phyloP scores from a whole-genome alignment of 2,329 filamentous ascomycete species.

The Emmonsia crescens region DNA sequence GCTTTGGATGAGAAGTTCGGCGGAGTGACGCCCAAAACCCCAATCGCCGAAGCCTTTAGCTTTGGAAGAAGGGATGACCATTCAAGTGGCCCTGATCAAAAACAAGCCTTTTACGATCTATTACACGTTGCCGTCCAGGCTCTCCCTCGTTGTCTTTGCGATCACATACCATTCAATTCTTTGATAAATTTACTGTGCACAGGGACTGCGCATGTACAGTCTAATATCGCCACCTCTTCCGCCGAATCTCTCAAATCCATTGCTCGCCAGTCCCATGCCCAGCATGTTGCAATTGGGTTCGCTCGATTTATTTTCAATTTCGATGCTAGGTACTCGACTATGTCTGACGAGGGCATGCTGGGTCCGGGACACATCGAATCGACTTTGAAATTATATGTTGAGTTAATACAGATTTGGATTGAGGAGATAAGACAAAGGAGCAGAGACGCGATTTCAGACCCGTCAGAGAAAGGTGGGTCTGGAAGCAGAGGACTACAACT shows the following conservation, averaged over 20 bases:
- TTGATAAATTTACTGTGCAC: conserved; percentile 92
- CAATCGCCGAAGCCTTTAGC: conserved; percentile 86
- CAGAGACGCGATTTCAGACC: conserved; percentile 57
- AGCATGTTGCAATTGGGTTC: conserved; percentile 94
- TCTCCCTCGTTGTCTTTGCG: conserved; percentile 81
- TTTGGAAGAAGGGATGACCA: conserved; percentile 77
- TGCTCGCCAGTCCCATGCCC: conserved; percentile 80
- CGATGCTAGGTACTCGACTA: conserved; percentile 91
- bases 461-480: conserved; percentile 49
- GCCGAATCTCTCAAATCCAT: conserved; percentile 91
- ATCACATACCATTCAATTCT: conserved; percentile 83
- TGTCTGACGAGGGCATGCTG: conserved; percentile 95
- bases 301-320: conserved; percentile 98
- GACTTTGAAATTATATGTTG: conserved; percentile 83
- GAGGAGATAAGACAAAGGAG: conserved; percentile 87
- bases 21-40: conserved; percentile 79
- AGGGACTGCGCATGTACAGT: conserved; percentile 88
- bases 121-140: conserved; percentile 93
- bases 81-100: conserved; percentile 62
- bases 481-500: conserved; percentile 66
- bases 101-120: conserved; percentile 90
- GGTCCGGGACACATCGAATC: conserved; percentile 90
- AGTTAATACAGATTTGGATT: conserved; percentile 92
- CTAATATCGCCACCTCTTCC: conserved; percentile 83
- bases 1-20: conserved; percentile 91